Evolutionary conservation across 108 stramenopile species (phyloP), one percentile per base, ranked within the genome.

Genomic region (Cylindrotheca fusiformis): DNA sequence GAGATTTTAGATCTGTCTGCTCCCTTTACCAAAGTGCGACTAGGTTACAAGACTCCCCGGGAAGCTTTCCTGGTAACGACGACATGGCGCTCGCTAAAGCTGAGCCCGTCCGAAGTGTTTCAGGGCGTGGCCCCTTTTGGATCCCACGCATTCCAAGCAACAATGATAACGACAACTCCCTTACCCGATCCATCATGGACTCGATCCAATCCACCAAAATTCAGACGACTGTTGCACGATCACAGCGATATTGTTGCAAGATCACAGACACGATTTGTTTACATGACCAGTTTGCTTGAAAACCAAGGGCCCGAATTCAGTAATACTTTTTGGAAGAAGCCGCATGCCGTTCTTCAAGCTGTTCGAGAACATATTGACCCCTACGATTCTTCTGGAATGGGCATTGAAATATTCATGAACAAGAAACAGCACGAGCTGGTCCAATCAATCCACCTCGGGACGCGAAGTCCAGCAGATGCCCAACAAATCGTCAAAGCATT

Each of bases 161-260:
- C 81, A 17, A 76, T 80, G 30, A 65, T 85, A 5, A 80, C 82
- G 17, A 68, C 63, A 1, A 31, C 32, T 21, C 77, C 82, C 8
- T 36, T 83, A 25, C 65, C 65, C 0, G 8, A 61, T 14, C 18
- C 24, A 28, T 17, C 24, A 31, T 90, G 88, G 91, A 55, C 66
- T 3, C 71, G 86, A 45, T 86, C 92, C 21, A 82, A 81, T 56
- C 87, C 88, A 32, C 92, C 92, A n/a, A 90, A 89, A 51, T 93
- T 93, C 63, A 80, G 87, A 20, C 48, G 88, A 6, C 61, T 88
- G 10, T 62, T 83, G 10, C 60, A 63, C 21, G 45, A 53, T 10
- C 58, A 58, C 20, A 63, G 65, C 12, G 58, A 66, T 26, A 50
- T 82, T 52, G 49, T 65, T 31, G 75, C 82, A 50, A 60, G 91